Conservation (phyloP, 2,329 filamentous ascomycete genomes). For the Tolypocladium paradoxum region DNA sequence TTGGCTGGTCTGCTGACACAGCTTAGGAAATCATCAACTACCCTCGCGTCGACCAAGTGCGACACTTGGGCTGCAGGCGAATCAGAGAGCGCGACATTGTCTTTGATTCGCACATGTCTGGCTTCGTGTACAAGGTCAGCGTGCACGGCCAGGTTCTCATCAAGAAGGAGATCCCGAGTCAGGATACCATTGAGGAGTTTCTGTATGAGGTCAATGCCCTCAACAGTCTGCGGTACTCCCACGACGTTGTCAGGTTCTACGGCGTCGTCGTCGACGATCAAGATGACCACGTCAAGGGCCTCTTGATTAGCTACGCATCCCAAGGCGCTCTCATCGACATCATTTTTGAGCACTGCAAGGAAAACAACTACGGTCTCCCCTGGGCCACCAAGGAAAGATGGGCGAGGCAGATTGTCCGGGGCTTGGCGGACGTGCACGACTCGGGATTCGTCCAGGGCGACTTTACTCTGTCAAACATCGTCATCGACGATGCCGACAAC, state of each 20-base stretch:
- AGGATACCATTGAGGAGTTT: conserved; percentile 92
- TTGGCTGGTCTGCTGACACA: conserved; percentile 5
- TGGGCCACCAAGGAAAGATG: conserved; percentile 74
- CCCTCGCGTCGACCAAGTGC: conserved; percentile 60
- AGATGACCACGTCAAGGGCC: conserved; percentile 71
- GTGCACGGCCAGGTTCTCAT: conserved; percentile 62
- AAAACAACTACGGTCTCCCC: conserved; percentile 41
- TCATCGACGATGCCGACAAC: conserved; percentile 73
- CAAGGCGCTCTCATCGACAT: conserved; percentile 83
- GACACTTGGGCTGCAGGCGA: conserved; percentile 56
- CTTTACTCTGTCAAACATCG: conserved; percentile 94
- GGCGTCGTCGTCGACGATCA: conserved; percentile 85
- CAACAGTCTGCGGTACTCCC: conserved; percentile 60
- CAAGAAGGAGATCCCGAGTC: conserved; percentile 96
- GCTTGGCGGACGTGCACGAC: conserved; percentile 87
- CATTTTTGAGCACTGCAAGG: conserved; percentile 65
- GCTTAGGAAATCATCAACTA: conserved; percentile 74
- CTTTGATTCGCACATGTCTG: conserved; percentile 89
- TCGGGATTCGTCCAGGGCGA: conserved; percentile 95
- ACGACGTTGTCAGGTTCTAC: conserved; percentile 74
- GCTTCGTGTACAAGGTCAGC: conserved; percentile 90
- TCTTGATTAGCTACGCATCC: conserved; percentile 81
- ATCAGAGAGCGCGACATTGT: conserved; percentile 64
- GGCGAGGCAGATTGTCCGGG: conserved; percentile 84
- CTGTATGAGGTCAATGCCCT: conserved; percentile 95